Evolutionary conservation across 2,329 filamentous ascomycete species (phyloP), one percentile per base, ranked within the genome.

Genomic region (Neopestalotiopsis rosae): DNA sequence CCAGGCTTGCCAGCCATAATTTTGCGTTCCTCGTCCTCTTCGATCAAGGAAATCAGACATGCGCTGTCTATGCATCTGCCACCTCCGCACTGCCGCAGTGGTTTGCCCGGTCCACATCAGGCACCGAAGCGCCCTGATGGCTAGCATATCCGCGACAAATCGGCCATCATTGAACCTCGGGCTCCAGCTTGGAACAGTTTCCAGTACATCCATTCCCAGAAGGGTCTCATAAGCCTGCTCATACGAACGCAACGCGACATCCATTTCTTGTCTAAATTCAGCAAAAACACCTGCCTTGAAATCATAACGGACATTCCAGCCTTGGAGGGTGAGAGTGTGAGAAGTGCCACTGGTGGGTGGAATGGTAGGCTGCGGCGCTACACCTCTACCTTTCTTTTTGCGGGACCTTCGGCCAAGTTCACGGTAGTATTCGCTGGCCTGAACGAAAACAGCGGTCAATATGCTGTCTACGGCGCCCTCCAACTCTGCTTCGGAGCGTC

Each of bases 1-100:
- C 95, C 95, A 99, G 1, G 95, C 95, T 76, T 94, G 89, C 93
- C 95, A 98, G 5, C 94, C 94, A 78, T 98, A 98, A 72, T 94
- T 97, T 40, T 90, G 89, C 2, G 93, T 94, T 0, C 95, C 95
- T 74, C 93, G 93, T 4, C 94, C 95, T 73, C 92, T 90, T 20
- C 93, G 88, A 76, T 97, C 94, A 17, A 98, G 85, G 66, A 98
- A 88, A 74, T 94, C 92, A 67, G 86, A 87, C 72, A 95, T 90
- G 68, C 91, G 89, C 67, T 90, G 87, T 70, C 91, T 89, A 79
- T 98, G 97, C 49, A 84, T 85, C 69, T 91, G 86, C 95, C 95
- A 98, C 67, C 91, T 89, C 67, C 93, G 89, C 6, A 93, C 92
- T 3, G 95, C 95, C 57, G 90, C 85, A 38, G 92, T 94, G n/a